phyloP scores from a whole-genome alignment of 768 basidiomycete species.

The Hemileccinum rubropunctum region DNA sequence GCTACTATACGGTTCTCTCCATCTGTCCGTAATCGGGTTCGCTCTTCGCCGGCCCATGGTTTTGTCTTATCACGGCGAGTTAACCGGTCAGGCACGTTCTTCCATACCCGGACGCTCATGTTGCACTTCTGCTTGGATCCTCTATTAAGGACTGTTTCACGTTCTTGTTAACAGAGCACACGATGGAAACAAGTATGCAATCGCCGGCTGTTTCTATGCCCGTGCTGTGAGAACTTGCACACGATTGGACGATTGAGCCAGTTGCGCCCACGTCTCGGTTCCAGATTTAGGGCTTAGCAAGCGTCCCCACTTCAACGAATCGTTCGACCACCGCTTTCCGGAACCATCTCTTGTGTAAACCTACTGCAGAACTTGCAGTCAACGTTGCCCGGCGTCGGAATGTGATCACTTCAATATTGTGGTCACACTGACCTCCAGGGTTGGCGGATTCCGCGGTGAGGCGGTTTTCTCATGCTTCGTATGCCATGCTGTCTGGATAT shows the following conservation, averaged over 20 bases:
- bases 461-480: background rate
- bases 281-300: no score
- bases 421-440: background rate
- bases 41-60: background rate
- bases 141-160: background rate
- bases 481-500: background rate
- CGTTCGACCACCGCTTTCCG: background rate
- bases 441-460: background rate
- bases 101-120: no score
- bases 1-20: background rate
- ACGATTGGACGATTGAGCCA: background rate
- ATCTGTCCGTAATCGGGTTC: background rate
- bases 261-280: no score
- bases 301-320: background rate
- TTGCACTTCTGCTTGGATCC: no score
- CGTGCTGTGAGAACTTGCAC: conserved; percentile 4
- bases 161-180: background rate
- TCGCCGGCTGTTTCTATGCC: background rate
- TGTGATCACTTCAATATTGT: no score
- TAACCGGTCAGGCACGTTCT: no score
- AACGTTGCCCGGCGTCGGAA: background rate
- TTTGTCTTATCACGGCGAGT: no score
- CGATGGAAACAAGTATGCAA: conserved; percentile 1
- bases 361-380: background rate
- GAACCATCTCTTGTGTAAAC: background rate